phyloP scores from a whole-genome alignment of 352 stramenopile species.

The Phytophthora litchii region DNA sequence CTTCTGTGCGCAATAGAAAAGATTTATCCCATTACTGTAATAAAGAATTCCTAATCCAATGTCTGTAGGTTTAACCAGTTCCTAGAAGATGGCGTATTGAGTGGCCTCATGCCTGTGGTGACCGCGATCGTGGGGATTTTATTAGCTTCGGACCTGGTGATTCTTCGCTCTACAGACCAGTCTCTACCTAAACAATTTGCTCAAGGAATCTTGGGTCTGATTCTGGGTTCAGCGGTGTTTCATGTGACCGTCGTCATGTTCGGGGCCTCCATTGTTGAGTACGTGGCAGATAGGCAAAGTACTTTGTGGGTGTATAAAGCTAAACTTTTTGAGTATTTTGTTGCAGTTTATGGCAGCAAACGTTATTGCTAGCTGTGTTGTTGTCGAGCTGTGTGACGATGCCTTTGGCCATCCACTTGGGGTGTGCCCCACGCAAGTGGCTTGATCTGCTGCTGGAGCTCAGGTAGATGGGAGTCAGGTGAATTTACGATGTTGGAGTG shows the following conservation, averaged over 20 bases:
- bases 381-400: slow-evolving; percentile 54
- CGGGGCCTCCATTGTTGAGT: slow-evolving; percentile 73
- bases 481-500: neutral
- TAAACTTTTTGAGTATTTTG: slow-evolving; percentile 8
- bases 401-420: slow-evolving; percentile 51
- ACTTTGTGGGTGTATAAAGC: neutral
- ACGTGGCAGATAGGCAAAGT: slow-evolving; percentile 3
- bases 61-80: slow-evolving; percentile 31
- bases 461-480: slow-evolving; percentile 31
- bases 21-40: too few species aligned
- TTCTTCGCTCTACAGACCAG: slow-evolving; percentile 35
- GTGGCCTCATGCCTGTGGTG: slow-evolving; percentile 48
- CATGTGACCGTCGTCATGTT: slow-evolving; percentile 77
- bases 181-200: slow-evolving; percentile 7
- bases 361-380: slow-evolving; percentile 63
- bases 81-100: slow-evolving; percentile 58
- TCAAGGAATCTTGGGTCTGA: slow-evolving; percentile 37
- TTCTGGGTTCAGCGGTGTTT: slow-evolving; percentile 48
- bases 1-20: slow-evolving; percentile 13
- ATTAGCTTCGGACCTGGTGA: slow-evolving; percentile 34
- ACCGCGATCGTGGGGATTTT: slow-evolving; percentile 32
- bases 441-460: slow-evolving; percentile 62
- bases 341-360: slow-evolving; percentile 66
- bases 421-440: slow-evolving; percentile 42
- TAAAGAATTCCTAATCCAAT: neutral